These are phyloP conservation scores for Scortechinia acanthostroma DNA, from an alignment of 2,329 filamentous ascomycete genomes.

Conservation along the genomic window DNA sequence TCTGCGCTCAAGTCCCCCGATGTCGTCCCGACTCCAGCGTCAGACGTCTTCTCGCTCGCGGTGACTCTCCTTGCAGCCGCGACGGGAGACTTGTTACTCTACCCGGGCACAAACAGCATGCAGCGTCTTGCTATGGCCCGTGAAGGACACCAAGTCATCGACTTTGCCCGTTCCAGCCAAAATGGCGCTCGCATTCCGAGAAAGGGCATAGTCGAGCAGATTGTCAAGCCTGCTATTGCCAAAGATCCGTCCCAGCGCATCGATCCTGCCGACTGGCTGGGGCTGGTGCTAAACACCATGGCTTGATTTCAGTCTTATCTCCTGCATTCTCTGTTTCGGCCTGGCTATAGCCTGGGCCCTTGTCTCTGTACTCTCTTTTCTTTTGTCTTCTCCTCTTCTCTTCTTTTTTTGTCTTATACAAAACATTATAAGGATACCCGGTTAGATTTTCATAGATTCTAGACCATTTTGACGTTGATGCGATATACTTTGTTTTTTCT, in stretches of 20 bases:
- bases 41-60: conserved; percentile 34
- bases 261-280: background rate
- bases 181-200: conserved; percentile 7
- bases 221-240: background rate
- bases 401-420: too few species aligned
- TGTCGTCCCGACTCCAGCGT: conserved; percentile 21
- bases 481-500: too few species aligned
- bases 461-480: too few species aligned
- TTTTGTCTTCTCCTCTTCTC: too few species aligned
- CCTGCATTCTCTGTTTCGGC: too few species aligned
- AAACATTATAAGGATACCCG: too few species aligned
- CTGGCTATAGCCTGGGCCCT: too few species aligned
- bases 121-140: conserved; percentile 30
- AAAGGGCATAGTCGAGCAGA: conserved; percentile 5
- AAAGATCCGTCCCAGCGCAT: background rate
- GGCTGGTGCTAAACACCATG: too few species aligned
- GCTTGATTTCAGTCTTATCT: too few species aligned
- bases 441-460: too few species aligned
- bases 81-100: conserved; percentile 32
- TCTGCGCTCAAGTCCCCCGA: conserved; percentile 19
- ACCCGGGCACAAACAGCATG: conserved; percentile 24
- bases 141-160: conserved; percentile 29
- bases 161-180: conserved; percentile 23
- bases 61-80: conserved; percentile 31
- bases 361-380: too few species aligned